Evolutionary conservation across 225 moss, liverwort and hornwort species (phyloP), one percentile per base, ranked within the genome.

Genomic region (Bryum argenteum): DNA sequence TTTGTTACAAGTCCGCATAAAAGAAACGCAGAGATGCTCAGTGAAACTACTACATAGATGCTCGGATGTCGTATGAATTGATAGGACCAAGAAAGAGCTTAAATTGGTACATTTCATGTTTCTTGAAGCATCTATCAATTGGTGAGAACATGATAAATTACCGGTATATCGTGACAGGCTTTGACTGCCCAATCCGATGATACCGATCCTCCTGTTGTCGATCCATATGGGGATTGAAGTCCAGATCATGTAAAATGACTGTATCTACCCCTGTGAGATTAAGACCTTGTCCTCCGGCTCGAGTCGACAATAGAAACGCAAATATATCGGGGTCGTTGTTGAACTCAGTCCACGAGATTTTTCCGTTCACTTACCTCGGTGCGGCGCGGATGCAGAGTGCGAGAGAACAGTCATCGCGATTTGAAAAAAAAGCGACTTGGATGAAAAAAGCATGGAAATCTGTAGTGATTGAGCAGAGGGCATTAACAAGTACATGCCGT

Each of bases 141-240:
- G 66, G 38, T 39, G 58, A 15, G 38, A 51, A 62, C 28, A 71
- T 39, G 18, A 57, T n/a, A 33, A 71, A 76, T 40, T 53, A 89
- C 86, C 97, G 81, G 69, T 97, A 97, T 42, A 97, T 83, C 22
- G 97, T 97, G 48, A 97, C 97, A 68, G 97, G 93, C 70, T 88
- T 97, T 13, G 79, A 78, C 66, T 97, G 97, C 68, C 97, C 97
- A 28, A 97, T 97, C 38, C 97, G 90, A 73, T 97, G 97, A 70
- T 92, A 97, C 26, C 97, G 89, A 87, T 97, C 97, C 68, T 97
- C 97, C 41, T 93, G 94, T 78, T 97, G 97, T 60, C 94, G 90
- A 72, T 97, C 97, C 93, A 97, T 93, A 82, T 97, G 97, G 22
- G 97, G 97, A 76, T 97, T 97, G 69, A 97, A 97, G 85, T 97